Conservation (phyloP, 2,329 filamentous ascomycete species). For the Epichloe bromicola region DNA sequence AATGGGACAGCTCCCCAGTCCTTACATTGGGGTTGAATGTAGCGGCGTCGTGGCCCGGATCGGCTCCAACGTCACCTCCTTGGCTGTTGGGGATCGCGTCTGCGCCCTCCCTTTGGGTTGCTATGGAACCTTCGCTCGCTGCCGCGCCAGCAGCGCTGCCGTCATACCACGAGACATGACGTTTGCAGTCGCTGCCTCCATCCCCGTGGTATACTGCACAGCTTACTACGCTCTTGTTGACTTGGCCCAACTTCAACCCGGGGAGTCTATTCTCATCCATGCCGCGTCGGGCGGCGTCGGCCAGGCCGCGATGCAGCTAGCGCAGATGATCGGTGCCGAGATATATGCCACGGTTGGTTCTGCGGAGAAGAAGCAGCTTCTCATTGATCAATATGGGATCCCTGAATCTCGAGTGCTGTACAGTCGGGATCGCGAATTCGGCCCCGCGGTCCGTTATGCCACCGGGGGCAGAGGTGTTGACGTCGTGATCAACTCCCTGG, state of each 20-base stretch:
- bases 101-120: conserved; percentile 13
- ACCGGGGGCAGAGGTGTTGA: conserved; percentile 47
- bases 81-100: conserved; percentile 12
- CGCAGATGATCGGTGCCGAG: conserved; percentile 11
- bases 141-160: conserved; percentile 6
- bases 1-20: conserved; percentile 11
- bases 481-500: conserved; percentile 45
- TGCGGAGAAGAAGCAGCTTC: conserved; percentile 15
- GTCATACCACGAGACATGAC: conserved; percentile 7
- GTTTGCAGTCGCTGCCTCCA: conserved; percentile 19
- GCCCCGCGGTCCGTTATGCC: conserved; percentile 5
- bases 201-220: conserved; percentile 8
- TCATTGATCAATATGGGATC: conserved; percentile 22
- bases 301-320: conserved; percentile 16
- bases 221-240: conserved; percentile 8
- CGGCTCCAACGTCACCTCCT: conserved; percentile 6
- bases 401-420: conserved; percentile 19
- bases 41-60: conserved; percentile 12
- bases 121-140: conserved; percentile 16
- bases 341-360: conserved; percentile 19
- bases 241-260: conserved; percentile 16
- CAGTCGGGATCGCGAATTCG: conserved; percentile 14
- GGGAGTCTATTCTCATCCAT: conserved; percentile 21
- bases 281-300: conserved; percentile 18
- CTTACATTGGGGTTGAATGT: conserved; percentile 12